phyloP scores from a whole-genome alignment of 495 filamentous ascomycete genomes.

The Letharia columbiana region DNA sequence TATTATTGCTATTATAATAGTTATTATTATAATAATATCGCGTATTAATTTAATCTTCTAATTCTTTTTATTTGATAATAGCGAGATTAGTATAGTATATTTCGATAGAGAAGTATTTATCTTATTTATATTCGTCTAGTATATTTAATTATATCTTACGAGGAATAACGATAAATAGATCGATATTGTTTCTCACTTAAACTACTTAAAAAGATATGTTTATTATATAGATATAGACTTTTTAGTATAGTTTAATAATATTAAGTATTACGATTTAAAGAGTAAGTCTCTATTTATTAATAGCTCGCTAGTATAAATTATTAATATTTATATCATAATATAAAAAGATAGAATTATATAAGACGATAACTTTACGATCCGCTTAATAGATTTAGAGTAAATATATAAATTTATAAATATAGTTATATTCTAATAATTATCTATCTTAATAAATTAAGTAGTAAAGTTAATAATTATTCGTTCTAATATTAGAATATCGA shows the following conservation, averaged over 20 bases:
- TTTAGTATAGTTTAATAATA: background rate
- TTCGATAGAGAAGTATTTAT: background rate
- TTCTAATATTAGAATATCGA: background rate
- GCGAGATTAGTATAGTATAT: background rate
- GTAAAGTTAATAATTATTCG: conserved; percentile 5
- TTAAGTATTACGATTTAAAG: background rate
- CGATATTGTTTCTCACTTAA: background rate
- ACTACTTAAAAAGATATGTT: background rate
- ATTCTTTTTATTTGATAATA: no score
- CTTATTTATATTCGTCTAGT: background rate
- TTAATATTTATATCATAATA: background rate
- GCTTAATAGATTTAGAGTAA: background rate
- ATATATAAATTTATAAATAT: background rate
- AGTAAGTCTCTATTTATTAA: conserved; percentile 6
- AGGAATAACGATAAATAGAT: background rate
- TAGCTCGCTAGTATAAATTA: conserved; percentile 2
- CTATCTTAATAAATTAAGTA: background rate
- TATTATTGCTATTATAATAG: background rate
- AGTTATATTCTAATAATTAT: background rate
- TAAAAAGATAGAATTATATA: background rate
- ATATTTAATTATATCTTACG: background rate
- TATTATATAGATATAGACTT: background rate
- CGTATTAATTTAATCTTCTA: background rate
- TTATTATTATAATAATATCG: background rate
- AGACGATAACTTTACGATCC: background rate